Percentiles rank a stretch among this genome's conserved stretches.
phyloP scores from a whole-genome alignment of 2,329 filamentous ascomycete species.

The Venturia asperata region DNA sequence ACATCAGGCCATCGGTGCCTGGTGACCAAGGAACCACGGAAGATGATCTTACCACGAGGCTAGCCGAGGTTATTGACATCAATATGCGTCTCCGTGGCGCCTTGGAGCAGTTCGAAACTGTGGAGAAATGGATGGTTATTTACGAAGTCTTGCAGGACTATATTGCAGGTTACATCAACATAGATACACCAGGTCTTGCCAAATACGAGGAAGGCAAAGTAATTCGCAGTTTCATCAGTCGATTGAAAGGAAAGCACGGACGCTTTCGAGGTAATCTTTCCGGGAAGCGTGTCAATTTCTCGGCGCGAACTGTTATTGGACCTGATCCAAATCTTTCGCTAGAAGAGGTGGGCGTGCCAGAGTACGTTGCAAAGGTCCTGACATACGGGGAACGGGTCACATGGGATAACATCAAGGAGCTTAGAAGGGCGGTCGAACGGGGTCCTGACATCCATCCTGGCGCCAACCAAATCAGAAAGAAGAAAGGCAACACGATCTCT shows the following conservation, averaged over 20 bases:
- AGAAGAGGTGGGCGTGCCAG: slow-evolving; percentile 86
- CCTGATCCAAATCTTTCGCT: slow-evolving; percentile 92
- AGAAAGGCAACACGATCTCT: slow-evolving; percentile 64
- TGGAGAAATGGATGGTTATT: slow-evolving; percentile 91
- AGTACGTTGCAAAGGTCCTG: slow-evolving; percentile 88
- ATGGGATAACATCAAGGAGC: slow-evolving; percentile 74
- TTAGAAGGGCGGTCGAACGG: slow-evolving; percentile 65
- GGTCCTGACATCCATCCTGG: slow-evolving; percentile 78
- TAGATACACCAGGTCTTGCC: slow-evolving; percentile 86
- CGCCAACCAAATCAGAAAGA: slow-evolving; percentile 73
- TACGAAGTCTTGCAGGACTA: slow-evolving; percentile 97
- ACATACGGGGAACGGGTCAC: slow-evolving; percentile 81
- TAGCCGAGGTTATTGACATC: slow-evolving; percentile 93
- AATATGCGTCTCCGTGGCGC: slow-evolving; percentile 81
- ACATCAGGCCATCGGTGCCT: slow-evolving; percentile 85
- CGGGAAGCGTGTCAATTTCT: slow-evolving; percentile 98
- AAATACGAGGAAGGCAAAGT: slow-evolving; percentile 81
- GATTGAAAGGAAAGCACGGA: slow-evolving; percentile 93
- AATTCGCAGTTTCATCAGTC: slow-evolving; percentile 88
- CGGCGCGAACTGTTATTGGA: slow-evolving; percentile 92
- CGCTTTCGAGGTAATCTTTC: slow-evolving; percentile 95
- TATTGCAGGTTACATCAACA: slow-evolving; percentile 97
- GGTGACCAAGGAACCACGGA: slow-evolving; percentile 92
- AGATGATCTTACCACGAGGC: slow-evolving; percentile 91
- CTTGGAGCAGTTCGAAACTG: slow-evolving; percentile 71